Evolutionary conservation across 75 land plant species (phyloP).

Genomic region (Azolla pinnata): DNA sequence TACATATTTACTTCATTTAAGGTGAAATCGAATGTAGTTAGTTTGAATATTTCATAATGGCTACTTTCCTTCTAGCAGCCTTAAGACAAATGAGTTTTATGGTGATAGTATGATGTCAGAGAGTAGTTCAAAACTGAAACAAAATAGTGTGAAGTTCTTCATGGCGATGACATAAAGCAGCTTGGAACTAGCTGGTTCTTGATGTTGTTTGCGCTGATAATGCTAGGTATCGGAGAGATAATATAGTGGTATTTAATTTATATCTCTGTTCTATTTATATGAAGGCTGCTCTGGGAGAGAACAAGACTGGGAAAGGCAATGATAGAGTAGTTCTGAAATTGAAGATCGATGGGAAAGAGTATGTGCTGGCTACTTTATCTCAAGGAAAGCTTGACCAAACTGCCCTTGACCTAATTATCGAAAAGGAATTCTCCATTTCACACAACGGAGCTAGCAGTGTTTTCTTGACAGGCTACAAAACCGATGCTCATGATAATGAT

Average conservation of each 20-base stretch:
- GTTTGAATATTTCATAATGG: too few species aligned
- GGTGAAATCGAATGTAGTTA: too few species aligned
- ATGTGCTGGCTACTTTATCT: conserved; percentile 57
- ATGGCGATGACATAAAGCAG: too few species aligned
- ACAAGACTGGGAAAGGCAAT: conserved; percentile 42
- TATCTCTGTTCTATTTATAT: neutral
- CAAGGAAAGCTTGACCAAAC: conserved; percentile 49
- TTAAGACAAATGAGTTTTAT: too few species aligned
- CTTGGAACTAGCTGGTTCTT: too few species aligned
- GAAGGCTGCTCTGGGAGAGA: conserved; percentile 55
- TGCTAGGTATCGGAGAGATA: neutral
- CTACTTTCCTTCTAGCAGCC: too few species aligned
- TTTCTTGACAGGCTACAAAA: conserved; percentile 47
- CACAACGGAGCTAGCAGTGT: conserved; percentile 59
- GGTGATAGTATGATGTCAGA: too few species aligned
- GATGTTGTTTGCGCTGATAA: too few species aligned
- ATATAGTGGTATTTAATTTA: neutral
- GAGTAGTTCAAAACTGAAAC: too few species aligned
- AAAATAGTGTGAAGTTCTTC: too few species aligned
- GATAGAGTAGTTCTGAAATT: conserved; percentile 34
- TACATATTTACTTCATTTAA: too few species aligned
- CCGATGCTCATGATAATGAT: conserved; percentile 11
- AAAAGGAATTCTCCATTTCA: conserved; percentile 57
- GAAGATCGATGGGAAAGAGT: conserved; percentile 31
- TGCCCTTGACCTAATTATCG: conserved; percentile 52